phyloP scores from a whole-genome alignment of 257 asterid genomes.

The Solanum lycopersicoides region DNA sequence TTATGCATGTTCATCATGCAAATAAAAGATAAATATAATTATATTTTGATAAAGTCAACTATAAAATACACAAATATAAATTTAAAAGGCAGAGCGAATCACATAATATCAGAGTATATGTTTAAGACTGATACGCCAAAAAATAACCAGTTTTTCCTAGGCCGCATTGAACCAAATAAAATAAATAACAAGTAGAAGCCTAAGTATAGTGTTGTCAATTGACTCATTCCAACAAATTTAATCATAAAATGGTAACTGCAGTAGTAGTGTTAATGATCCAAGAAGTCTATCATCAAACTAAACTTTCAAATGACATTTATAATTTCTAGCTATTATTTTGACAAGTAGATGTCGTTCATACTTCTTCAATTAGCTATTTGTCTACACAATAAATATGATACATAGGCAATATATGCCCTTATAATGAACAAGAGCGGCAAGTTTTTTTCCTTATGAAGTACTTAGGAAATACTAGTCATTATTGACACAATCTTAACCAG shows the following conservation, averaged over 20 bases:
- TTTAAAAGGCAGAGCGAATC: too few relatives aligned
- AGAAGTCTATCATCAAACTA: background rate
- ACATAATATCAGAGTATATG: background rate
- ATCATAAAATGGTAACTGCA: background rate
- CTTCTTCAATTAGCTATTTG: too few relatives aligned
- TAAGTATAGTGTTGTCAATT: background rate
- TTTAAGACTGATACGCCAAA: constrained; percentile 82
- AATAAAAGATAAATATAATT: too few relatives aligned
- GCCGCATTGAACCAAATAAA: constrained; percentile 79
- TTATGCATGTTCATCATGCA: too few relatives aligned
- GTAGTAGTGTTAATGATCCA: background rate
- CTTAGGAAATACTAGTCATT: too few relatives aligned
- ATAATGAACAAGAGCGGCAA: too few relatives aligned
- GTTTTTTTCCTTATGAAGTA: too few relatives aligned
- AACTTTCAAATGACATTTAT: background rate
- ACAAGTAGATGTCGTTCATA: too few relatives aligned
- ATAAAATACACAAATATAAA: too few relatives aligned
- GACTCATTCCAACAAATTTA: background rate
- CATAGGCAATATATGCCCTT: too few relatives aligned
- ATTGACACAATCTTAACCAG: background rate
- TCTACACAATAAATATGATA: too few relatives aligned
- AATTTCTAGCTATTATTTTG: background rate
- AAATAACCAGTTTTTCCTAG: constrained; percentile 79
- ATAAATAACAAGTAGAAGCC: background rate
- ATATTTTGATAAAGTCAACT: too few relatives aligned